Conservation (phyloP, 768 basidiomycete species). For the Dentipellis fragilis region DNA sequence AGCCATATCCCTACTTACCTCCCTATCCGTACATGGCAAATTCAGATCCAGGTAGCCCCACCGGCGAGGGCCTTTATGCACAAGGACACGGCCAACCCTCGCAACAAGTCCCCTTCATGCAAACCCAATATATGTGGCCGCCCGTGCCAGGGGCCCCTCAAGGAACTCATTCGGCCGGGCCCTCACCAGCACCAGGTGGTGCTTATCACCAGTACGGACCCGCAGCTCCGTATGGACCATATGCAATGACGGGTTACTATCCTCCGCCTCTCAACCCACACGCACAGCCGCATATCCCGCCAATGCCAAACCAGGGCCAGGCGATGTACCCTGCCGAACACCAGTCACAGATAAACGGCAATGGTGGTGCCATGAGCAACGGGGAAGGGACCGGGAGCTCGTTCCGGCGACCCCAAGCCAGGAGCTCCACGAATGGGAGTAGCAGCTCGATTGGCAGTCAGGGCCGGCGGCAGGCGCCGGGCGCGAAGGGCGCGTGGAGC, state of each 20-base stretch:
- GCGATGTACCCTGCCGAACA: background rate
- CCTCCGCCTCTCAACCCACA: constrained; percentile 17
- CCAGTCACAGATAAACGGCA: constrained; percentile 6
- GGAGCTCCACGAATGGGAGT: background rate
- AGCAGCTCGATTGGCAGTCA: constrained; percentile 6
- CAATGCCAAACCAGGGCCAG: constrained; percentile 9
- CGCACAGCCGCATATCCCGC: constrained; percentile 8
- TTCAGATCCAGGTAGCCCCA: constrained; percentile 17
- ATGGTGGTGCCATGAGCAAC: background rate
- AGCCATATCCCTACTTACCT: constrained; percentile 9
- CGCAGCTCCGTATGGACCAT: constrained; percentile 22
- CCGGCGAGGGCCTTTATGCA: constrained; percentile 13
- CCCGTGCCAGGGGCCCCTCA: constrained; percentile 18
- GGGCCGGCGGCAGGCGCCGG: constrained; percentile 18
- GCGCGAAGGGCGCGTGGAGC: constrained; percentile 39
- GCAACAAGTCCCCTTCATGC: constrained; percentile 27
- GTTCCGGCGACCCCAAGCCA: background rate
- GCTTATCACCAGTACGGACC: constrained; percentile 24
- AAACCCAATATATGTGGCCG: constrained; percentile 4
- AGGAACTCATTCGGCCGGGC: constrained; percentile 24
- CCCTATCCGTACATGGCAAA: constrained; percentile 8
- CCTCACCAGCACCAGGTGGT: constrained; percentile 18
- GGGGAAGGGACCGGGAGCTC: background rate
- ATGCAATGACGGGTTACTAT: constrained; percentile 26
- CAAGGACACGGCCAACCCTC: constrained; percentile 21